Evolutionary conservation across 805 yeast genomes (phyloP), one percentile per base, ranked within the genome.

Genomic region (Osmozyma mogii): DNA sequence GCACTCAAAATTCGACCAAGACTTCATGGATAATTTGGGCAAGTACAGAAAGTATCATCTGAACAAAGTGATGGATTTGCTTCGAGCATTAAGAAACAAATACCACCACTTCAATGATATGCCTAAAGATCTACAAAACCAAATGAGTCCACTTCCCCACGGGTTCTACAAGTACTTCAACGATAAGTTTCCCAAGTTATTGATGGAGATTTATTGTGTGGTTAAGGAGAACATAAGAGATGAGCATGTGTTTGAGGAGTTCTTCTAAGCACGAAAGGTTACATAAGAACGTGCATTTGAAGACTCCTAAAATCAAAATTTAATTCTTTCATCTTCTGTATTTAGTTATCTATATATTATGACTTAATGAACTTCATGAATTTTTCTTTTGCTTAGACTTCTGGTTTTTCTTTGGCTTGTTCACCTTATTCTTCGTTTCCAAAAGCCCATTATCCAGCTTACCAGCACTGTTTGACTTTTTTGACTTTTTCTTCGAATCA

Each of bases 101-200:
- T 80, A 84, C 47, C 97, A 92, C 53, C 99, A 92, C 53, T 89
- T 71, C 53, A 85, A 85, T 56, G 98, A 92, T 52, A 58, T 88
- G 49, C 95, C 96, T 1, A 66, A 58, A 7, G 70, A 62, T 9
- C 64, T 92, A 34, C 75, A 73, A 30, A 50, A 49, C 10, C 65
- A 72, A 28, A 80, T 92, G 73, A 79, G 84, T 12, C 80, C 89
- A 0, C 56, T 85, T 16, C 96, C 96, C 0, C 74, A 75, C 28
- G 96, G 94, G 0, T 92, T 84, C 50, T 82, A 84, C 53, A 54
- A 61, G 25, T 92, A 83, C 51, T 92, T 85, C 55, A 73, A 75
- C 25, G 47, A 52, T 17, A 70, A 75, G 47, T 92, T 89, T 49
- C 98, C 99, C 1, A 65, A 68, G 31, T 54, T 92, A 43, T 55